phyloP scores from a whole-genome alignment of 73 alveolate genomes.

The Blepharisma stoltei region DNA sequence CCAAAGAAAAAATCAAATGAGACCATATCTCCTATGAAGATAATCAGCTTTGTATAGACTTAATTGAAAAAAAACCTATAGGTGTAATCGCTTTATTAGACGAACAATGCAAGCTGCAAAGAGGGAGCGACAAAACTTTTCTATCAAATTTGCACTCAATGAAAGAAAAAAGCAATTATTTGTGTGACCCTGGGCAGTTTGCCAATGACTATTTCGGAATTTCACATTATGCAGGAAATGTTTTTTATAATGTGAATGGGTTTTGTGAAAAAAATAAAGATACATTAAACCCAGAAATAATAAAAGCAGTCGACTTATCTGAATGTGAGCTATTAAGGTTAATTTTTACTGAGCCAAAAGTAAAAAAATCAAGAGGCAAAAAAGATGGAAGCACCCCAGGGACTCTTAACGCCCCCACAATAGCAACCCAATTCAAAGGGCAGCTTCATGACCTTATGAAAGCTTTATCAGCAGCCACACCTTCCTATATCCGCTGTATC shows the following conservation, averaged over 20 bases:
- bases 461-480: constrained; percentile 68
- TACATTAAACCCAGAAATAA: constrained; percentile 68
- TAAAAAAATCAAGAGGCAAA: not conserved
- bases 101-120: constrained; percentile 68
- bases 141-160: constrained; percentile 48
- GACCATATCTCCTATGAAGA: constrained; percentile 72
- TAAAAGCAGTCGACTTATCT: constrained; percentile 48
- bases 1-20: constrained; percentile 78
- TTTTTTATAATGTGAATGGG: constrained; percentile 68
- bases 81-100: constrained; percentile 84
- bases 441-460: constrained; percentile 73
- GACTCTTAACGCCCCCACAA: constrained; percentile 31
- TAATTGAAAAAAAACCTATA: constrained; percentile 77
- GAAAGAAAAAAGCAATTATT: not conserved
- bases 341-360: not conserved
- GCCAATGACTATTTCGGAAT: constrained; percentile 52
- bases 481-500: constrained; percentile 87
- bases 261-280: constrained; percentile 91
- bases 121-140: constrained; percentile 63
- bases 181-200: constrained; percentile 31
- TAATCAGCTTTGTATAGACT: constrained; percentile 85
- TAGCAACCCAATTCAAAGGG: constrained; percentile 69
- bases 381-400: not conserved
- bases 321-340: constrained; percentile 40
- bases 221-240: constrained; percentile 91